Evolutionary conservation across 495 filamentous ascomycete genomes (phyloP), one percentile per base, ranked within the genome.

Genomic region (Tuber microsphaerosporum): DNA sequence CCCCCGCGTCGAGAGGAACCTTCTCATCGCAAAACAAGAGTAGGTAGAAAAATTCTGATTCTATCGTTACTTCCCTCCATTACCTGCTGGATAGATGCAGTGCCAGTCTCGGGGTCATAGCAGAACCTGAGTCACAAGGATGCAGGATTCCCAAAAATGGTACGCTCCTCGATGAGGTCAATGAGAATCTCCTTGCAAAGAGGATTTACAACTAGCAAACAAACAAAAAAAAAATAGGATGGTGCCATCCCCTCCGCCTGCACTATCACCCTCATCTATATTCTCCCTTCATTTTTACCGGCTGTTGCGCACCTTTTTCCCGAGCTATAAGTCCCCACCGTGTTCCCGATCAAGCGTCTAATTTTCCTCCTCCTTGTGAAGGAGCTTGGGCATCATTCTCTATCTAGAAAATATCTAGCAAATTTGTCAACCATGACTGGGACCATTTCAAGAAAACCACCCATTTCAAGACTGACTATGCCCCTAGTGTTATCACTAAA

Each of bases 391-490:
- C 56, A 65, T 31, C 26, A 12, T 65, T 65, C 56, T 31, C 56
- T n/a, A 31, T 17, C 56, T 65, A 65, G 56, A 31, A 31, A n/a
- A 65, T 31, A 65, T 65, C 26, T 65, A 31, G 9, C 56, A 31
- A 65, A 65, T 31, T 31, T 65, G 56, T 69, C 75, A 42, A 80
- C 78, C 26, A 80, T 80, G 78, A 76, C 77, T n/a, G 61, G 71
- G 44, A 74, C 76, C 89, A 91, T 81, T 99, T 98, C 84, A 92
- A 91, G 80, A 90, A 89, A 77, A 86, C 97, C 44, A 92, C 95
- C 81, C 90, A 88, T 78, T 97, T 99, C 85, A 88, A 89, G 73
- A 89, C 91, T 42, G 92, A 98, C 83, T 99, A 97, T 85, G 91
- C 94, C 22, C 91, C 92, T 3, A 90, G 90, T 70, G 88, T 88